Conservation (phyloP, 352 stramenopile genomes). For the Phytophthora sp. region DNA sequence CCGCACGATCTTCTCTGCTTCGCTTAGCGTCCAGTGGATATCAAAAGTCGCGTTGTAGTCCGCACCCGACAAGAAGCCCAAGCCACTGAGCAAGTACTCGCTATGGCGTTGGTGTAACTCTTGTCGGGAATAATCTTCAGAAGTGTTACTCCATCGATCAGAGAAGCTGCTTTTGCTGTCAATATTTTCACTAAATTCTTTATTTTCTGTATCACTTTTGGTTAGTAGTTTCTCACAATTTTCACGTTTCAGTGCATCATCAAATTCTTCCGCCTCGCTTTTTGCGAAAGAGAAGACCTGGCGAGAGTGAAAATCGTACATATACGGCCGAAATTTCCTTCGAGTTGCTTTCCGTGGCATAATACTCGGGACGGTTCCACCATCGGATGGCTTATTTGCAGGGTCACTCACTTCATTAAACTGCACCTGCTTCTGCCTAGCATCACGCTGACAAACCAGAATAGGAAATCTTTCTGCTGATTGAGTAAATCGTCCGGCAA, state of each 20-base stretch:
- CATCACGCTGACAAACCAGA: not conserved
- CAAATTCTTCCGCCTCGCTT: constrained; percentile 18
- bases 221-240: not conserved
- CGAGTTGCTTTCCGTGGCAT: constrained; percentile 27
- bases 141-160: not conserved
- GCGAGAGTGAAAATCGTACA: constrained; percentile 69
- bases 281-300: constrained; percentile 60
- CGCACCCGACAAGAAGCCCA: constrained; percentile 31
- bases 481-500: constrained; percentile 1
- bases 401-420: not conserved
- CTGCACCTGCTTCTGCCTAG: constrained; percentile 17
- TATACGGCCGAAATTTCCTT: constrained; percentile 49
- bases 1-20: constrained; percentile 60
- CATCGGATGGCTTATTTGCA: constrained; percentile 8
- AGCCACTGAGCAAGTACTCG: constrained; percentile 41
- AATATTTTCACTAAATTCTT: not conserved
- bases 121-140: not conserved
- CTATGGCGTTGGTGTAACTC: constrained; percentile 4
- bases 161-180: not conserved
- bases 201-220: not conserved
- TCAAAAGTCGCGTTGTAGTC: constrained; percentile 61
- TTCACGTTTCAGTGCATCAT: constrained; percentile 5
- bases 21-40: constrained; percentile 53
- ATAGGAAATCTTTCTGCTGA: constrained; percentile 14
- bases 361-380: not conserved